Evolutionary conservation across 257 asterid species (phyloP).

Genomic region (Gentiana macrophylla): DNA sequence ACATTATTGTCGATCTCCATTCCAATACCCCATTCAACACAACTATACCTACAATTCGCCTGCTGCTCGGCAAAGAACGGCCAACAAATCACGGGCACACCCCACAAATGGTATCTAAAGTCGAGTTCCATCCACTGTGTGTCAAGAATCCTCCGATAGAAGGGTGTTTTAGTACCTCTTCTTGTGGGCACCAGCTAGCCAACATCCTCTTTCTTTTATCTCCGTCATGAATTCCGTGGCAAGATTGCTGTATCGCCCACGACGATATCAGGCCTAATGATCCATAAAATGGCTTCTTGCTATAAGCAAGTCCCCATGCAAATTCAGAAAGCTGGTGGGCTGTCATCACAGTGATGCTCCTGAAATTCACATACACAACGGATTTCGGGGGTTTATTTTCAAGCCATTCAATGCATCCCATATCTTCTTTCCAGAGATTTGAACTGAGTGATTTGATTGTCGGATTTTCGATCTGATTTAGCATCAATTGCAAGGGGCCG

Average conservation of each 20-base stretch:
- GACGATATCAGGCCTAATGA: constrained; percentile 42
- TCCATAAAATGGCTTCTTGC: constrained; percentile 41
- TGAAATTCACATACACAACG: constrained; percentile 46
- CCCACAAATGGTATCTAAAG: constrained; percentile 30
- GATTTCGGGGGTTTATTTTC: constrained; percentile 22
- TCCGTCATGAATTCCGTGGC: constrained; percentile 31
- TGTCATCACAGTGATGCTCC: constrained; percentile 40
- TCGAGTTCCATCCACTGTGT: constrained; percentile 53
- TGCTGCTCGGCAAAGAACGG: constrained; percentile 50
- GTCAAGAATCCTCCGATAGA: constrained; percentile 45
- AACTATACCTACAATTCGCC: constrained; percentile 35
- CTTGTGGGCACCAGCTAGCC: constrained; percentile 46
- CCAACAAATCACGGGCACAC: constrained; percentile 50
- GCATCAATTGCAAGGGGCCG: constrained; percentile 36
- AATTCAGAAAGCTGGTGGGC: constrained; percentile 34
- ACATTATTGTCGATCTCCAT: constrained; percentile 39
- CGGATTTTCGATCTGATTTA: constrained; percentile 16
- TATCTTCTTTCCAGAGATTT: constrained; percentile 42
- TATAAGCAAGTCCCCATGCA: constrained; percentile 48
- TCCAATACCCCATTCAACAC: constrained; percentile 39
- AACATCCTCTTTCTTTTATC: constrained; percentile 31
- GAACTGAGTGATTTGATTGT: constrained; percentile 14
- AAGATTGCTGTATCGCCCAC: constrained; percentile 30
- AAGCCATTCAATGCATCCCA: constrained; percentile 31
- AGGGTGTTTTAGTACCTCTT: constrained; percentile 34